Evolutionary conservation across 257 asterid species (phyloP), one percentile per base, ranked within the genome.

Genomic region (Fraxinus pennsylvanica): DNA sequence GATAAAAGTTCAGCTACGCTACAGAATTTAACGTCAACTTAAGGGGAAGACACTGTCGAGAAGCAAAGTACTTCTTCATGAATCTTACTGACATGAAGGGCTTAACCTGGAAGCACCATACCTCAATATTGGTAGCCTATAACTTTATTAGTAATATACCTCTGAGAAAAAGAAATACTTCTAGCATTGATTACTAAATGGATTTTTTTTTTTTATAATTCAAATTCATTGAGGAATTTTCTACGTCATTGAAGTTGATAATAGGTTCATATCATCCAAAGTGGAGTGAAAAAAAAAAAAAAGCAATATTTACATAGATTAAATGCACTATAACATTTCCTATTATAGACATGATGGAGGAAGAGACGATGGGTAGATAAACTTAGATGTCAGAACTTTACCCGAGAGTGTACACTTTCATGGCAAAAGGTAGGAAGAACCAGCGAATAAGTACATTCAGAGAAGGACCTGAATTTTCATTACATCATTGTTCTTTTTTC

Each of bases 181-280:
- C 13, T 68, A 47, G 59, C 59, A n/a, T 74, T 72, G 67, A 43
- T 78, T 43, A 73, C 65, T 65, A 21, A 4, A 33, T 0, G 36
- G 36, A 33, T 33, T 33, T 33, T 33, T 33, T 33, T 33, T 3
- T 32, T 0, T 32, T 41, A 3, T 10, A 52, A 50, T 66, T 71
- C n/a, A 50, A 22, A 45, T 27, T 39, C 50, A 57, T 35, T 19
- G 27, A 47, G 45, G 25, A n/a, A 2, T 25, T 30, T 32, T 13
- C 36, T 3, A 66, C 29, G 3, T 41, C 47, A 66, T 71, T 77
- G 41, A 45, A 70, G 85, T 76, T 78, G 47, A 74, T 29, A 74
- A n/a, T 61, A 21, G 25, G 66, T 73, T 33, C 79, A 77, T 50
- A 1, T 78, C 39, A 72, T 77, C 57, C 27, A 41, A 50, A 50